Base-by-base conservation (phyloP, 2,329 filamentous ascomycete genomes). In the Alternaria sp. region DNA sequence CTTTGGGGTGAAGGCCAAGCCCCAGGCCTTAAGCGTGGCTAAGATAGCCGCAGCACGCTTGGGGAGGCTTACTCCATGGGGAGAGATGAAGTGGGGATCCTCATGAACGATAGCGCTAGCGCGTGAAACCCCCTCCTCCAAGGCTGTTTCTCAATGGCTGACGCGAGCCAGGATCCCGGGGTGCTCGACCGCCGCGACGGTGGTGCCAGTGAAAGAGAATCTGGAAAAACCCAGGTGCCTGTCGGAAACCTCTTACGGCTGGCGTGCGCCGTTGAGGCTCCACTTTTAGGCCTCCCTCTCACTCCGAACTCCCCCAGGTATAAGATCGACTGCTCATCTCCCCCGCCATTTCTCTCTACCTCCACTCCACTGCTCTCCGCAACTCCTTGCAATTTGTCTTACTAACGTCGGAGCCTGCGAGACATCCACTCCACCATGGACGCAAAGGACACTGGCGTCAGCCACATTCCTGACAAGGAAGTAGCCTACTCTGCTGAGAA, bases 261-360 rank as follows among this genome's bases (percentile, higher is more conserved):
- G 60, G 52, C 26, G 60, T 59, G 57, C 57, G 23, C 56, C 56
- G 49, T 55, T 51, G 32, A 36, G 56, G 60, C 50, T 62, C 60
- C 60, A 62, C 60, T 59, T 28, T 62, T 36, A 59, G 60, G 50
- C 60, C 60, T 50, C 60, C 60, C 60, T 53, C 28, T 55, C 60
- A 55, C 60, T 59, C 44, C 17, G 21, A 45, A 32, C 55, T 49
- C 43, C 23, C 32, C 49, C 55, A 59, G 44, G 19, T 59, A 62
- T 62, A 62, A 59, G 30, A 62, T 59, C 56, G 30, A n/a, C 50
- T 26, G 23, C 45, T 36, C 60, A 50, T 45, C 56, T 49, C 59
- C 40, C 44, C 50, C 49, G 7, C 47, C 40, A 7, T 62, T 50
- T 55, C 30, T 43, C 49, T 40, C 50, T 32, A 43, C 49, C 57